phyloP scores from a whole-genome alignment of 2,329 filamentous ascomycete genomes.

The Venturia pyrina region DNA sequence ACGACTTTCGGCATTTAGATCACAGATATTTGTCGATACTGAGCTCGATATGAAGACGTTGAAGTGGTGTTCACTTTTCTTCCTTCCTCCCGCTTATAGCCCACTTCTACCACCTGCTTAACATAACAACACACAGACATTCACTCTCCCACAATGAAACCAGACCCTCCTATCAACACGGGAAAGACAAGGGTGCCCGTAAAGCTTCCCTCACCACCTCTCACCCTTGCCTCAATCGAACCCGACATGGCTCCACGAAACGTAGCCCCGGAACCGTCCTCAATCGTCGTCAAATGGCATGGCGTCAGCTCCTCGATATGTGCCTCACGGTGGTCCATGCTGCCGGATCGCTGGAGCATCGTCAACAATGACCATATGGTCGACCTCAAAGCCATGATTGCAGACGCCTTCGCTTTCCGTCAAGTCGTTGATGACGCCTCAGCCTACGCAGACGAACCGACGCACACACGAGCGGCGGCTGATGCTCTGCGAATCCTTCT shows the following conservation, averaged over 20 bases:
- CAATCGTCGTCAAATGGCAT: neutral
- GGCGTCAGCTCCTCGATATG: neutral
- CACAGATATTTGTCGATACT: too few species aligned
- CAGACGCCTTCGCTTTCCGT: neutral
- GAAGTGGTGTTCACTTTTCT: neutral
- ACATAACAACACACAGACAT: neutral
- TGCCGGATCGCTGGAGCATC: neutral
- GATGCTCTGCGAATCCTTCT: neutral
- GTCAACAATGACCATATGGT: neutral
- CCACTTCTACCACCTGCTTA: neutral
- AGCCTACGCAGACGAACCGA: neutral
- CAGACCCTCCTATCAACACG: neutral
- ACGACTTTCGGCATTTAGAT: too few species aligned
- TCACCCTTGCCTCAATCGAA: neutral
- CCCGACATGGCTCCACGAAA: neutral
- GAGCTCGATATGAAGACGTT: too few species aligned
- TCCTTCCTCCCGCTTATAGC: neutral
- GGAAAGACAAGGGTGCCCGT: neutral
- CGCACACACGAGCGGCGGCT: conserved; percentile 1
- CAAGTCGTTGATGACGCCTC: neutral
- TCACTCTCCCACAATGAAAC: neutral
- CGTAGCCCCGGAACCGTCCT: neutral
- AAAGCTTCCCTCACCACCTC: neutral
- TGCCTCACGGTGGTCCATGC: neutral
- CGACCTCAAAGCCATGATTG: conserved; percentile 2